phyloP scores from a whole-genome alignment of 225 moss, liverwort and hornwort species.

The Pseudoscleropodium purum region DNA sequence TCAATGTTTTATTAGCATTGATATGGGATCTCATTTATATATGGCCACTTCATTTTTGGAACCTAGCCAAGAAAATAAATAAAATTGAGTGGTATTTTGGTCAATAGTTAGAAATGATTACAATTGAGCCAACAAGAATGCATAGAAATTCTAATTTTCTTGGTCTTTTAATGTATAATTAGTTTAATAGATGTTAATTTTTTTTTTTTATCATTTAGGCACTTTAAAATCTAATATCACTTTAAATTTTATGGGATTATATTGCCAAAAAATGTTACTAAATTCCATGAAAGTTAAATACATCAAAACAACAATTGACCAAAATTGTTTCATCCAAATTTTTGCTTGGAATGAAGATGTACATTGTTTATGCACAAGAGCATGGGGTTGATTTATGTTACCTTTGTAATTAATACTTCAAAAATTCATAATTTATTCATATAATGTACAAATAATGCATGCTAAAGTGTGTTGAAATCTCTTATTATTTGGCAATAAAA shows the following conservation, averaged over 20 bases:
- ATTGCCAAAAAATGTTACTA: neutral
- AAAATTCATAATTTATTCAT: neutral
- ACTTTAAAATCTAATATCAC: accelerated
- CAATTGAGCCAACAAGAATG: neutral
- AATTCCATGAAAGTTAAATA: neutral
- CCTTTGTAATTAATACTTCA: neutral
- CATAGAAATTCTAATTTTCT: neutral
- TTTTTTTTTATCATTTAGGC: neutral
- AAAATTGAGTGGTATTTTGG: neutral
- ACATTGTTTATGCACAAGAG: accelerated
- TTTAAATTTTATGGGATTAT: neutral
- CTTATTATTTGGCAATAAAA: neutral
- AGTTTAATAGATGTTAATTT: neutral
- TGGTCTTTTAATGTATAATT: neutral
- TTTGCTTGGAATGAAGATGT: neutral
- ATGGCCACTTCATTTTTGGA: neutral
- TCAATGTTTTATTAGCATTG: neutral
- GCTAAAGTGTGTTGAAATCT: neutral
- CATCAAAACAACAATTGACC: neutral
- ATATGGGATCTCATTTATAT: neutral
- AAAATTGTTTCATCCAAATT: neutral
- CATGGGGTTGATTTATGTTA: neutral
- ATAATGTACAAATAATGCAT: neutral
- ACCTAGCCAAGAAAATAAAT: neutral
- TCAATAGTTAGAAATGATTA: neutral